Conservation (phyloP, 148 eudicot species). For the Dianthus caryophyllus region DNA sequence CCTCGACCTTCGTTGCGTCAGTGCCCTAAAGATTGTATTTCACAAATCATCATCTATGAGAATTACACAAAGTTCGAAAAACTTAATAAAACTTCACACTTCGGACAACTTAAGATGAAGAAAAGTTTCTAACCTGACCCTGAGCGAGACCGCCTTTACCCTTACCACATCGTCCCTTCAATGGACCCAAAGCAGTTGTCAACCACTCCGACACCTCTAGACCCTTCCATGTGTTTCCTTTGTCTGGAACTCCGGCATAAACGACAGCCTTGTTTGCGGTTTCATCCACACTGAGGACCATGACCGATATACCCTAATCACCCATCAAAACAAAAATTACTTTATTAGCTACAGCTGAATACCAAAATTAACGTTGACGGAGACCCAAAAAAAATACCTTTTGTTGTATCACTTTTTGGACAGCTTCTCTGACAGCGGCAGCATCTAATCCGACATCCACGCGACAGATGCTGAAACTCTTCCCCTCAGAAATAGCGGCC, state of each 20-base stretch:
- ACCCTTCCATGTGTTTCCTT: constrained; percentile 62
- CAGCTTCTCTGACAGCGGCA: constrained; percentile 78
- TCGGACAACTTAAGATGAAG: not conserved
- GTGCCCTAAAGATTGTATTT: constrained; percentile 47
- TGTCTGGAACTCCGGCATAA: constrained; percentile 86
- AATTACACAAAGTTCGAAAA: not conserved
- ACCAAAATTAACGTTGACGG: not conserved
- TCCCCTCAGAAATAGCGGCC: constrained; percentile 61
- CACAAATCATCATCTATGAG: not conserved
- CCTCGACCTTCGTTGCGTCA: constrained; percentile 48
- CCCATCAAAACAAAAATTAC: constrained; percentile 11
- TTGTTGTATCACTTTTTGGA: constrained; percentile 68
- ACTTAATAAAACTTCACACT: not conserved
- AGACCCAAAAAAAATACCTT: constrained; percentile 41
- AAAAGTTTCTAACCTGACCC: constrained; percentile 63
- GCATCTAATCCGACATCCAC: constrained; percentile 80
- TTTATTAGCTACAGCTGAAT: not conserved
- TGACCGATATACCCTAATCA: constrained; percentile 64
- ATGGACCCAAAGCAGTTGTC: constrained; percentile 49
- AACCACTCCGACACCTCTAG: constrained; percentile 80
- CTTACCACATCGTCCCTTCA: constrained; percentile 76
- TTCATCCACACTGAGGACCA: constrained; percentile 81
- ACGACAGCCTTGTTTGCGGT: constrained; percentile 71
- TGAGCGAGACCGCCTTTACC: constrained; percentile 89
- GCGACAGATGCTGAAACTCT: constrained; percentile 58